Evolutionary conservation across 2,329 filamentous ascomycete genomes (phyloP), one percentile per base, ranked within the genome.

Genomic region (Ophiocordyceps unilateralis): DNA sequence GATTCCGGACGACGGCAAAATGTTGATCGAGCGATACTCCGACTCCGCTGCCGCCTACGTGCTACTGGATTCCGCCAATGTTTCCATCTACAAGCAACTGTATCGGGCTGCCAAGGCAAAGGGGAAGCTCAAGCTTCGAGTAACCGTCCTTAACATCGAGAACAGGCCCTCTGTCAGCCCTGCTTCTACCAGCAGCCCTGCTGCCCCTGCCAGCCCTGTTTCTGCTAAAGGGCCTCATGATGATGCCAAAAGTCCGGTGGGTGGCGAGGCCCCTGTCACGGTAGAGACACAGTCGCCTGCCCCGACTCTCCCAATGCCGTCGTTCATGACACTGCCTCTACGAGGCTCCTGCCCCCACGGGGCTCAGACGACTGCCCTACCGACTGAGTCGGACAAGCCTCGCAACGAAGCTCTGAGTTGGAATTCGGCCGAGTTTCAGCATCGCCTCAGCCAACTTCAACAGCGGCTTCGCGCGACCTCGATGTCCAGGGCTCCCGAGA

Each of bases 81-180:
- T 74, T 9, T 71, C 83, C 39, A 84, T 93, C 55, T 98, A 94
- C 72, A 96, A 95, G 70, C 91, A 95, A 59, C 80, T 98, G 37
- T 89, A 91, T 60, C 82, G 91, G 55, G 91, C 91, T 51, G 91
- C 91, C 49, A 98, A 95, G 69, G 91, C 91, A 32, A 98, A 98
- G 72, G 78, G 88, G 50, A 98, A 96, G 78, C 79, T 98, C 52
- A 88, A 91, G 63, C 75, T 98, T 46, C 84, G 78, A 51, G 81
- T 83, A 32, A 80, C 75, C 15, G 54, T 71, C 28, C 58, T 63
- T 42, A 52, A 60, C 36, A 48, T 55, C 46, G 50, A 58, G 15
- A 49, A 55, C 8, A 61, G 52, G 46, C 47, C 51, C 2, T 2
- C 34, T 37, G 15, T 19, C 19, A 22, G 7, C 8, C 9, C 30